These are phyloP conservation scores for Heimioporus sp. DNA, from an alignment of 768 basidiomycete species.

Conservation along the genomic window DNA sequence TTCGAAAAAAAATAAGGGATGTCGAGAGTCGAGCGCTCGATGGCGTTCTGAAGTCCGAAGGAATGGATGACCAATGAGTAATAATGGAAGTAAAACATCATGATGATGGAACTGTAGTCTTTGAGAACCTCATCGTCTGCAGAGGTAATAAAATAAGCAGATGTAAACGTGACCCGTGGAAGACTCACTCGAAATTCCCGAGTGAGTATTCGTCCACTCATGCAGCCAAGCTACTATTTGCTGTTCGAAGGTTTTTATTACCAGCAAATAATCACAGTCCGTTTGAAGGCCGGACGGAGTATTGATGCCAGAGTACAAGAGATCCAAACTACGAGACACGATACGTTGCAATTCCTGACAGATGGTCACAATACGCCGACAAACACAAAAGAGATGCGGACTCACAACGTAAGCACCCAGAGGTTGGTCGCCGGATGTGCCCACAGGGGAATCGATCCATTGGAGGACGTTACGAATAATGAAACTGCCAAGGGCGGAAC, in stretches of 20 bases:
- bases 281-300: slow-evolving; percentile 80
- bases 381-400: neutral
- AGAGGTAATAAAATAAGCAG: slow-evolving; percentile 3
- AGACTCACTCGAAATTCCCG: slow-evolving; percentile 16
- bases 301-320: slow-evolving; percentile 81
- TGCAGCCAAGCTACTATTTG: slow-evolving; percentile 64
- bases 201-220: slow-evolving; percentile 43
- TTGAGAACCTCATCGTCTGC: slow-evolving; percentile 27
- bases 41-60: slow-evolving; percentile 94
- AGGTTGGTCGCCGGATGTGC: slow-evolving; percentile 61
- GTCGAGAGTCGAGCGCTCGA: slow-evolving; percentile 71
- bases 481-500: slow-evolving; percentile 45
- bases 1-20: slow-evolving; percentile 84
- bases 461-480: slow-evolving; percentile 80
- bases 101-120: slow-evolving; percentile 29
- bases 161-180: neutral
- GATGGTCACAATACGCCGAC: neutral
- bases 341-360: slow-evolving; percentile 83
- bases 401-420: slow-evolving; percentile 78
- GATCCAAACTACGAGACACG: slow-evolving; percentile 83
- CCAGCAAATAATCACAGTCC: slow-evolving; percentile 80
- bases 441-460: slow-evolving; percentile 72
- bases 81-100: slow-evolving; percentile 82
- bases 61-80: slow-evolving; percentile 88
- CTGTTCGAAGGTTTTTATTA: slow-evolving; percentile 81